These are phyloP conservation scores for Tausonia pullulans DNA, from an alignment of 1,284 basidiomycete species.

Conservation along the genomic window DNA sequence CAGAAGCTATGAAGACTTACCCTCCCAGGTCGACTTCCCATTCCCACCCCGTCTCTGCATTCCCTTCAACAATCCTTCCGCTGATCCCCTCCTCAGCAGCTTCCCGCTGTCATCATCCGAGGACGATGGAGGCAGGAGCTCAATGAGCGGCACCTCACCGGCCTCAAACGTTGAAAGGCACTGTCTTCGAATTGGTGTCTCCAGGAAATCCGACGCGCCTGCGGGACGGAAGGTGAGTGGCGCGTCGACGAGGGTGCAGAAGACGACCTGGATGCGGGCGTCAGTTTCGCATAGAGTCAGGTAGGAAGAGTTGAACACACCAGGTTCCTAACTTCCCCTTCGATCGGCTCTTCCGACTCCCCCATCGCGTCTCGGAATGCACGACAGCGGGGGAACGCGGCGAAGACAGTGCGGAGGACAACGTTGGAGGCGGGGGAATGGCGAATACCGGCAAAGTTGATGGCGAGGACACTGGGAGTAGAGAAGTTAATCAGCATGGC, in stretches of 20 bases:
- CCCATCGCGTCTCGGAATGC: slow-evolving; percentile 59
- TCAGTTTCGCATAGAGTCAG: neutral
- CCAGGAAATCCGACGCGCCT: neutral
- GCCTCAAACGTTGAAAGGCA: neutral
- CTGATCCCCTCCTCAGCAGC: neutral
- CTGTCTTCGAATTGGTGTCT: neutral
- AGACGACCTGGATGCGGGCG: neutral
- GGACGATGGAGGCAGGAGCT: neutral
- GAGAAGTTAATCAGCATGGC: slow-evolving; percentile 52
- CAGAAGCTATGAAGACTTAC: neutral
- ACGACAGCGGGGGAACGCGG: slow-evolving; percentile 61
- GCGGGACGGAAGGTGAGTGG: neutral
- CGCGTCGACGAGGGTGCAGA: neutral
- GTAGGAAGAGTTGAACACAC: slow-evolving; percentile 37
- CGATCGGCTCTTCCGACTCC: slow-evolving; percentile 37
- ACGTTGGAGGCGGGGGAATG: slow-evolving; percentile 52
- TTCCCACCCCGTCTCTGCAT: slow-evolving; percentile 1
- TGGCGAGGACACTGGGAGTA: slow-evolving; percentile 5
- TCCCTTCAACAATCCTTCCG: neutral
- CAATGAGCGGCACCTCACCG: neutral
- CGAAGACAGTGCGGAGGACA: slow-evolving; percentile 54
- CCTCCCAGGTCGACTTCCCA: slow-evolving; percentile 7
- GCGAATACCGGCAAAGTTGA: slow-evolving; percentile 58
- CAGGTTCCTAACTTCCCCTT: slow-evolving; percentile 58
- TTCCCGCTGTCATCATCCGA: neutral